These are phyloP conservation scores for Volvox africanus DNA, from an alignment of 139 green algal species.

Conservation along the genomic window DNA sequence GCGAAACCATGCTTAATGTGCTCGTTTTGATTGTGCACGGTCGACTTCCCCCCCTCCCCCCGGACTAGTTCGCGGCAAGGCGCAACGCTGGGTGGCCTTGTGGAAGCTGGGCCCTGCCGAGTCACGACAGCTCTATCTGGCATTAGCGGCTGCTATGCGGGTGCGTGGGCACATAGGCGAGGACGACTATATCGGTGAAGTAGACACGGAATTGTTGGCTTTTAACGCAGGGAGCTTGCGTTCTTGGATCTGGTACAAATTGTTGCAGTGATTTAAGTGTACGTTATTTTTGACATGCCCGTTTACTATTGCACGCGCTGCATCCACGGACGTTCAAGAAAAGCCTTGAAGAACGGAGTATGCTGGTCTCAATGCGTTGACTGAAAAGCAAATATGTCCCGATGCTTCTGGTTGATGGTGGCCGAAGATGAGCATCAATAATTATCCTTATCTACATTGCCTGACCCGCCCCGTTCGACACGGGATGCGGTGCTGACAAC, in stretches of 20 bases:
- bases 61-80: slow-evolving; percentile 56
- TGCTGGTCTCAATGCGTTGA: no score
- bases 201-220: no score
- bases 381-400: no score
- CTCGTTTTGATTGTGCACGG: not conserved
- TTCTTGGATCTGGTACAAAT: no score
- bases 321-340: no score
- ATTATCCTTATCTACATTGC: slow-evolving; percentile 76
- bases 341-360: no score
- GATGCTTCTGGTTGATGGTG: no score
- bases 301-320: no score
- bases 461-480: slow-evolving; percentile 35
- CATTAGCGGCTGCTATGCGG: slow-evolving; percentile 62
- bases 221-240: no score
- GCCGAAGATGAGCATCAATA: slow-evolving; percentile 28
- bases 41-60: not conserved
- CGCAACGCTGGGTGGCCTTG: slow-evolving; percentile 52
- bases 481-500: slow-evolving; percentile 44
- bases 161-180: slow-evolving; percentile 28
- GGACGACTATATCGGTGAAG: no score
- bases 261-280: no score
- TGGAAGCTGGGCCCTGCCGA: slow-evolving; percentile 58
- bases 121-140: slow-evolving; percentile 60
- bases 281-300: no score
- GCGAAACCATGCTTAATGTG: not conserved